phyloP scores from a whole-genome alignment of 352 stramenopile genomes.

The Pythium folliculosum region DNA sequence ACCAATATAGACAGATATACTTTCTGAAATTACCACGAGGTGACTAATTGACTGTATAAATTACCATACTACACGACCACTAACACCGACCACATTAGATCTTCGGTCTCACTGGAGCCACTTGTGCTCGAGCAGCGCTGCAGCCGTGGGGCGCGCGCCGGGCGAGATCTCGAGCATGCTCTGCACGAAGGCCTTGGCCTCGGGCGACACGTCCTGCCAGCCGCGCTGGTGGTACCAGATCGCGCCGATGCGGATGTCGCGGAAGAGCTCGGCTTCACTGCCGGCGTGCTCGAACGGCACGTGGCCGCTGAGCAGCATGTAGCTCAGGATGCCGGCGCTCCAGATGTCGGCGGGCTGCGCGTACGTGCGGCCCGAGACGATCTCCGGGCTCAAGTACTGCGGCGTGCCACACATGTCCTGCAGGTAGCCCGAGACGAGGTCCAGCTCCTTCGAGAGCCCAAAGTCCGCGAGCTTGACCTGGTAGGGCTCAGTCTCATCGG shows the following conservation, averaged over 20 bases:
- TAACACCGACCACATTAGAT: background rate
- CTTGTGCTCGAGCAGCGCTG: conserved; percentile 54
- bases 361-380: conserved; percentile 90
- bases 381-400: conserved; percentile 96
- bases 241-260: conserved; percentile 89
- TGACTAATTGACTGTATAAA: conserved; percentile 14
- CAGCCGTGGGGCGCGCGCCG: conserved; percentile 56
- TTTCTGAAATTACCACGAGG: background rate
- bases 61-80: conserved; percentile 24
- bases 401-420: conserved; percentile 95
- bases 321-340: conserved; percentile 95
- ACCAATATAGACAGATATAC: background rate
- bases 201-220: conserved; percentile 77
- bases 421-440: conserved; percentile 85
- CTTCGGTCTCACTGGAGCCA: conserved; percentile 40
- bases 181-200: conserved; percentile 87
- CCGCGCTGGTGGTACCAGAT: conserved; percentile 91
- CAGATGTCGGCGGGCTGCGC: conserved; percentile 94
- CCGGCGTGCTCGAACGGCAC: conserved; percentile 59
- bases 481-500: conserved; percentile 50
- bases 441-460: conserved; percentile 88
- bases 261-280: conserved; percentile 56
- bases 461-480: conserved; percentile 92
- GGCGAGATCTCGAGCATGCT: conserved; percentile 87
- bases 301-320: conserved; percentile 81